phyloP scores from a whole-genome alignment of 2,329 filamentous ascomycete genomes.

The Penicillium brevicompactum region DNA sequence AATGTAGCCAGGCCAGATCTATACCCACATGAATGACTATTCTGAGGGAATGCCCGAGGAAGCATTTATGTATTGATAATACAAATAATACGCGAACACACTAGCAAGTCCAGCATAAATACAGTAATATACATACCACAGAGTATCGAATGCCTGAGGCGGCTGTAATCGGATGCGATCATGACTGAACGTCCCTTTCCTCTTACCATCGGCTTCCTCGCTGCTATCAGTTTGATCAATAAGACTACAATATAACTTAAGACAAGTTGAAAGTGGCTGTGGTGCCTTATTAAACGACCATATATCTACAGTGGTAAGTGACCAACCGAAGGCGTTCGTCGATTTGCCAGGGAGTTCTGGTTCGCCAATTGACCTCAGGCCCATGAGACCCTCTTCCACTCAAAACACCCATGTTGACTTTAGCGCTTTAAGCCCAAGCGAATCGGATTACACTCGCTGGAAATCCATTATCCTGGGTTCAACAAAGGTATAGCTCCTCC shows the following conservation, averaged over 20 bases:
- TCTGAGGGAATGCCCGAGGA: background rate
- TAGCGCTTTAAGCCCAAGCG: slow-evolving; percentile 18
- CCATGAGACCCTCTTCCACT: slow-evolving; percentile 27
- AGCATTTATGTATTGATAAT: background rate
- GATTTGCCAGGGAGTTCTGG: slow-evolving; percentile 33
- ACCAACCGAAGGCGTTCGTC: slow-evolving; percentile 18
- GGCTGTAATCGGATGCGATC: background rate
- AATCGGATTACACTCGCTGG: slow-evolving; percentile 24
- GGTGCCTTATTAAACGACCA: background rate
- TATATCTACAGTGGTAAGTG: slow-evolving; percentile 19
- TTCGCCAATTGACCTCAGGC: slow-evolving; percentile 42
- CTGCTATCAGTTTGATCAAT: background rate
- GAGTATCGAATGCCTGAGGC: background rate
- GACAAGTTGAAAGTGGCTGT: background rate
- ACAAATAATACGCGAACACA: background rate
- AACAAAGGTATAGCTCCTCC: slow-evolving; percentile 13
- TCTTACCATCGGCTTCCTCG: background rate
- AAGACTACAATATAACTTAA: background rate
- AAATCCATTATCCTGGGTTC: slow-evolving; percentile 14
- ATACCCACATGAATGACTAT: background rate
- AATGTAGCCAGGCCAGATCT: background rate
- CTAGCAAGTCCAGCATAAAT: background rate
- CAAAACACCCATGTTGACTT: slow-evolving; percentile 8
- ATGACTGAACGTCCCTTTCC: background rate
- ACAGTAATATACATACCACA: background rate